A percentile compares a stretch with the other conserved stretches of the same genome.
phyloP scores from a whole-genome alignment of 495 filamentous ascomycete species.

The Talaromyces wortmannii region DNA sequence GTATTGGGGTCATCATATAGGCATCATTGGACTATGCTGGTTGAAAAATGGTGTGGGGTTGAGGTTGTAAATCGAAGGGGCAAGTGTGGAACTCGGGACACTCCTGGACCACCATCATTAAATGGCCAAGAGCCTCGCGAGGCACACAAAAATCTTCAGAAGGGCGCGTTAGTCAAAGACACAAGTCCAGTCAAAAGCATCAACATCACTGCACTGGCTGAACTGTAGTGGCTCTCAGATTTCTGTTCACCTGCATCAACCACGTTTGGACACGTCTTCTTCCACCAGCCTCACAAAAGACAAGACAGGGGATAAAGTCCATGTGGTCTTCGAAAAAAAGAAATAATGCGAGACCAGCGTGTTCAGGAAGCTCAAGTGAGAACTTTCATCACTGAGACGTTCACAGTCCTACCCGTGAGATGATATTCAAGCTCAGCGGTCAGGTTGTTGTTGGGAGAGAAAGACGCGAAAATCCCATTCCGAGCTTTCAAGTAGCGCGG shows the following conservation, averaged over 20 bases:
- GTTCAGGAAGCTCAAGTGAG: slow-evolving; percentile 4
- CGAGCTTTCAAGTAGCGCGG: not conserved
- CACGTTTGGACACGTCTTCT: slow-evolving; percentile 5
- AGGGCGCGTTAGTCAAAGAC: not conserved
- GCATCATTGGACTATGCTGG: slow-evolving; percentile 7
- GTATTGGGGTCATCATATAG: slow-evolving; percentile 23
- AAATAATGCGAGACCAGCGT: slow-evolving; percentile 15
- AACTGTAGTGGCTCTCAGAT: slow-evolving; percentile 19
- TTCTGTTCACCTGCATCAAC: slow-evolving; percentile 25
- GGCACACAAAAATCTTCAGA: not conserved
- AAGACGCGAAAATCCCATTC: too few relatives aligned
- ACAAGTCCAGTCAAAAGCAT: not conserved
- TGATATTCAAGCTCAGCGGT: not conserved
- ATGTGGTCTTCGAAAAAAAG: slow-evolving; percentile 19
- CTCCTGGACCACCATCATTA: not conserved
- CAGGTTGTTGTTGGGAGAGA: not conserved
- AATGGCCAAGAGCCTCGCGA: not conserved
- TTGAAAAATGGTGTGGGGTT: not conserved
- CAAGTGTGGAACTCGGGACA: not conserved
- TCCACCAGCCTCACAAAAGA: not conserved
- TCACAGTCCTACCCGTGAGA: not conserved
- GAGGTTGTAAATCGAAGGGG: not conserved
- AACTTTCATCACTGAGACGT: slow-evolving; percentile 5
- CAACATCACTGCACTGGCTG: not conserved
- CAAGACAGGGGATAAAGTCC: slow-evolving; percentile 10